Conservation (phyloP, 495 filamentous ascomycete species). For the Neurospora sp. region DNA sequence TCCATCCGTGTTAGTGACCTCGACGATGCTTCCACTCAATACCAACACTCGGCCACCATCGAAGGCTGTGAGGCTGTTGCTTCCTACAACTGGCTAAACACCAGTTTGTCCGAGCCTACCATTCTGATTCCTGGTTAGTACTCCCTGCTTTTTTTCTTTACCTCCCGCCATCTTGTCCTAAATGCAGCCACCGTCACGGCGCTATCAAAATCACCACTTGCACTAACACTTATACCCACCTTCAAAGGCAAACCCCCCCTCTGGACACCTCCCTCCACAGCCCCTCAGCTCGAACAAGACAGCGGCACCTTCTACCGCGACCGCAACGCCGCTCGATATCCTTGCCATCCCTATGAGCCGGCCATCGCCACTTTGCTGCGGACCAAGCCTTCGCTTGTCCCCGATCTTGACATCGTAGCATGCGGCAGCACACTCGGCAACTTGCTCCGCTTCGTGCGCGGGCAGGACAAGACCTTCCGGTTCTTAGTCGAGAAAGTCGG, state of each 20-base stretch:
- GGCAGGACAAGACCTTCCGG: slow-evolving; percentile 38
- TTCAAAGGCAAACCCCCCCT: slow-evolving; percentile 43
- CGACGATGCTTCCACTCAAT: neutral
- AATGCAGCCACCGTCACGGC: neutral
- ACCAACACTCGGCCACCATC: slow-evolving; percentile 1
- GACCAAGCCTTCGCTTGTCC: slow-evolving; percentile 13
- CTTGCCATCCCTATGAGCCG: slow-evolving; percentile 48
- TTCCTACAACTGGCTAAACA: slow-evolving; percentile 18
- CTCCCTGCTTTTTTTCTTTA: neutral
- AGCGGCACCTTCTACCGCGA: slow-evolving; percentile 48
- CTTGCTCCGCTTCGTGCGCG: slow-evolving; percentile 41
- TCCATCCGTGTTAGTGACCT: slow-evolving; percentile 9
- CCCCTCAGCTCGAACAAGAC: slow-evolving; percentile 37
- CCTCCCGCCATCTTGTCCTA: neutral
- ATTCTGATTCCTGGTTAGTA: slow-evolving; percentile 17
- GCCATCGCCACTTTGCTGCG: slow-evolving; percentile 31
- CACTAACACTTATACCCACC: neutral
- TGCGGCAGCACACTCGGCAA: slow-evolving; percentile 53
- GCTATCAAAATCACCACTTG: neutral
- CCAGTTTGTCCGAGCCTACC: neutral
- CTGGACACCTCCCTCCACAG: slow-evolving; percentile 43
- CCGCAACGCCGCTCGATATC: slow-evolving; percentile 48
- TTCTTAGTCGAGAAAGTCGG: slow-evolving; percentile 50
- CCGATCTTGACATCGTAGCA: slow-evolving; percentile 46
- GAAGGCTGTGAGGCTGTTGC: neutral